Percentiles rank a stretch among this genome's conserved stretches.
phyloP scores from a whole-genome alignment of 305 asterid genomes.

The Fraxinus albicans region DNA sequence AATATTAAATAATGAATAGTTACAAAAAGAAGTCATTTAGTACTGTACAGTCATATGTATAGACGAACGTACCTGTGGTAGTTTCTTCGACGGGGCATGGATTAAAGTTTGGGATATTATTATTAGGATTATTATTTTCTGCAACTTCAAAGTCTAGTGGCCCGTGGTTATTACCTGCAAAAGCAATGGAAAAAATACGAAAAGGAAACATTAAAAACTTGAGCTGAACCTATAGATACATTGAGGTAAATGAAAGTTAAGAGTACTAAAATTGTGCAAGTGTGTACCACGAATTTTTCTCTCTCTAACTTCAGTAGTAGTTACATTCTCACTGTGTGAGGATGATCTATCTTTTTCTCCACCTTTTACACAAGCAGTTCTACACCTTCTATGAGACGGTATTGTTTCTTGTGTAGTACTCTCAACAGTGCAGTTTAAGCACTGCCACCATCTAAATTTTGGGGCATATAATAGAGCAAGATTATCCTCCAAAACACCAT shows the following conservation, averaged over 20 bases:
- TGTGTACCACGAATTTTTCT: neutral
- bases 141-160: conserved; percentile 9
- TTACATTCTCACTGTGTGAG: conserved; percentile 20
- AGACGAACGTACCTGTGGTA: conserved; percentile 18
- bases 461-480: conserved; percentile 58
- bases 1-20: neutral
- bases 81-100: conserved; percentile 8
- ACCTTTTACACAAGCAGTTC: conserved; percentile 21
- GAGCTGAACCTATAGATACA: neutral
- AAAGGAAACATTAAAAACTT: neutral
- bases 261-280: neutral
- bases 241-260: conserved; percentile 1
- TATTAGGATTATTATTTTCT: conserved; percentile 20
- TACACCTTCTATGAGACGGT: conserved; percentile 22
- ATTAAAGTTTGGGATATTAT: conserved; percentile 6
- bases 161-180: conserved; percentile 22
- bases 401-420: conserved; percentile 23
- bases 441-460: conserved; percentile 57
- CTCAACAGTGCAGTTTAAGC: conserved; percentile 33
- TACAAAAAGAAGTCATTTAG: neutral
- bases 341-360: conserved; percentile 18
- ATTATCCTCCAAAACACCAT: conserved; percentile 22
- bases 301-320: conserved; percentile 19
- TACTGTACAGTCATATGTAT: neutral
- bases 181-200: conserved; percentile 12